Evolutionary conservation across 495 filamentous ascomycete genomes (phyloP), one percentile per base, ranked within the genome.

Genomic region (Parmelia sp.): DNA sequence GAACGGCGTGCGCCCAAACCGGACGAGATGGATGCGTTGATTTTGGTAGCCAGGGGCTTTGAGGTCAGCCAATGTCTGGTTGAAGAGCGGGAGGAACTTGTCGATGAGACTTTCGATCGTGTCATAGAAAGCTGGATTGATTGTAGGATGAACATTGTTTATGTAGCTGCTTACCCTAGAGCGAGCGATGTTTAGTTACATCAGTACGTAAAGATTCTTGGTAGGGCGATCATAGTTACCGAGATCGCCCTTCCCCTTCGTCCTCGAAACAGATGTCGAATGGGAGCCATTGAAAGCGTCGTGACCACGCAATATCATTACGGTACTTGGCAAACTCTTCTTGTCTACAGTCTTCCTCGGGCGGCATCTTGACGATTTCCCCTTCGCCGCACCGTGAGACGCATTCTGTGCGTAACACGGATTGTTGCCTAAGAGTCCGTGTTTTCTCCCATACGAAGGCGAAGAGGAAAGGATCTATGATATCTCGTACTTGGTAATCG

Each of bases 381-480:
- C 76, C 75, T 57, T n/a, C n/a, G n/a, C n/a, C n/a, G n/a, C n/a
- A n/a, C n/a, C n/a, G n/a, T n/a, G n/a, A n/a, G n/a, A n/a, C n/a
- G n/a, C n/a, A n/a, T n/a, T n/a, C n/a, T n/a, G n/a, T n/a, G n/a
- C n/a, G n/a, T n/a, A n/a, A n/a, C n/a, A n/a, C n/a, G n/a, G n/a
- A n/a, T n/a, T n/a, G n/a, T n/a, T n/a, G n/a, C n/a, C n/a, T n/a
- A n/a, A n/a, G n/a, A n/a, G n/a, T n/a, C n/a, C 73, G 73, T 15
- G 69, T 76, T 40, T 67, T 71, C 27, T 78, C 79, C 66, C 79
- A 83, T 0, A 77, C 68, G 5, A 83, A 71, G 3, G 80, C 75
- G 61, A 76, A 82, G 8, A 82, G 67, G 1, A 72, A 75, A 47
- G 79, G 75, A 69, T 80, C 67, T 27, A 82, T 69, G 14, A 81